These are phyloP conservation scores for Cyberlindnera meyerae DNA, from an alignment of 805 yeast genomes.

Conservation along the genomic window DNA sequence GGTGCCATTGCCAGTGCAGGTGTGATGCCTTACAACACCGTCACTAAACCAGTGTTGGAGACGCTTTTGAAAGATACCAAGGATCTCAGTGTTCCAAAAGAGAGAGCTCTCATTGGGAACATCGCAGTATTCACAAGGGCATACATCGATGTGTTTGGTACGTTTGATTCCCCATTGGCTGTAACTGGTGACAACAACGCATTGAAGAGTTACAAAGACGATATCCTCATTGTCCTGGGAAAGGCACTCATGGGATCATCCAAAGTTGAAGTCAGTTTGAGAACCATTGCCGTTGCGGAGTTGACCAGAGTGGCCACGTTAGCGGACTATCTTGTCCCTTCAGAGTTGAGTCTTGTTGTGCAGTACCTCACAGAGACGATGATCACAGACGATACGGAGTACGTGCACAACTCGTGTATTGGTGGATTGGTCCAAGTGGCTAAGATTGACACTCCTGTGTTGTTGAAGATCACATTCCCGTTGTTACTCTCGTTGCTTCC, in stretches of 20 bases:
- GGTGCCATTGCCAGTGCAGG: conserved; percentile 51
- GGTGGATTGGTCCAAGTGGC: conserved; percentile 46
- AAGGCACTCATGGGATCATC: conserved; percentile 66
- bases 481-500: conserved; percentile 48
- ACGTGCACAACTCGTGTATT: conserved; percentile 49
- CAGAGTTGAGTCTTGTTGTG: conserved; percentile 58
- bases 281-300: conserved; percentile 62
- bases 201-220: conserved; percentile 43
- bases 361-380: conserved; percentile 63
- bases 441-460: conserved; percentile 34
- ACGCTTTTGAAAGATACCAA: conserved; percentile 33
- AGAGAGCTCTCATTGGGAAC: conserved; percentile 54
- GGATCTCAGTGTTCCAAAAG: conserved; percentile 46
- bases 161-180: conserved; percentile 13
- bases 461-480: conserved; percentile 50
- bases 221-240: conserved; percentile 61
- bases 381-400: conserved; percentile 44
- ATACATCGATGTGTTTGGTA: conserved; percentile 41
- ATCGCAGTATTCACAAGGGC: conserved; percentile 54
- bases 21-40: conserved; percentile 39
- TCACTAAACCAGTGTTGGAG: conserved; percentile 44
- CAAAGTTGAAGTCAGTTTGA: conserved; percentile 60
- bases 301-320: conserved; percentile 53
- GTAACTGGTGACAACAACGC: conserved; percentile 7
- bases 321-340: conserved; percentile 40